Conservation (phyloP, 208 protist genomes). For the Acanthamoeba castellanii region DNA sequence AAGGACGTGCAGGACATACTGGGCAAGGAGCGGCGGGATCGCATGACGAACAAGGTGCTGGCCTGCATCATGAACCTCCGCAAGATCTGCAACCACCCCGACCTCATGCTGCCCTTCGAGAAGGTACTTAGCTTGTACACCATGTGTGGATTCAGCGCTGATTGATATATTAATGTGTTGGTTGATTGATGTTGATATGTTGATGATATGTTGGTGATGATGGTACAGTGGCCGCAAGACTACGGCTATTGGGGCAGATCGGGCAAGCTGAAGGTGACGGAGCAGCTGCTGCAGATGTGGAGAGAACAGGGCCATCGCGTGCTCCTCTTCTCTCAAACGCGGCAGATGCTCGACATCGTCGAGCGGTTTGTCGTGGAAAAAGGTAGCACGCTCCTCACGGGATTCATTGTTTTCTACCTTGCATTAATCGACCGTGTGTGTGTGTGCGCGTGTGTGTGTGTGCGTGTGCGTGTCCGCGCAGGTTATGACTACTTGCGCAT, state of each 20-base stretch:
- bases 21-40: slow-evolving; percentile 73
- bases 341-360: slow-evolving; percentile 98
- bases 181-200: no score
- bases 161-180: neutral
- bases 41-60: slow-evolving; percentile 76
- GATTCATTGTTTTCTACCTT: neutral
- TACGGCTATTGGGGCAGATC: slow-evolving; percentile 85
- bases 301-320: slow-evolving; percentile 93
- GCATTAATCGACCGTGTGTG: neutral
- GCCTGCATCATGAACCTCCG: slow-evolving; percentile 88
- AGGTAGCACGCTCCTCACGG: neutral
- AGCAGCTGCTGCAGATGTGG: slow-evolving; percentile 95
- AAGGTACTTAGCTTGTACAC: neutral
- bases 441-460: no score
- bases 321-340: slow-evolving; percentile 98
- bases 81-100: slow-evolving; percentile 95
- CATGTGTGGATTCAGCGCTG: neutral
- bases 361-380: slow-evolving; percentile 92
- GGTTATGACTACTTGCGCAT: slow-evolving; percentile 94
- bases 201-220: neutral
- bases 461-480: slow-evolving; percentile 54
- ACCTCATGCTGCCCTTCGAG: slow-evolving; percentile 81
- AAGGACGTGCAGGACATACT: slow-evolving; percentile 70
- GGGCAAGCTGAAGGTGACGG: slow-evolving; percentile 95
- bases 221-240: slow-evolving; percentile 55